Evolutionary conservation across 257 asterid genomes (phyloP), one percentile per base, ranked within the genome.

Genomic region (Salvia rosmarinus): DNA sequence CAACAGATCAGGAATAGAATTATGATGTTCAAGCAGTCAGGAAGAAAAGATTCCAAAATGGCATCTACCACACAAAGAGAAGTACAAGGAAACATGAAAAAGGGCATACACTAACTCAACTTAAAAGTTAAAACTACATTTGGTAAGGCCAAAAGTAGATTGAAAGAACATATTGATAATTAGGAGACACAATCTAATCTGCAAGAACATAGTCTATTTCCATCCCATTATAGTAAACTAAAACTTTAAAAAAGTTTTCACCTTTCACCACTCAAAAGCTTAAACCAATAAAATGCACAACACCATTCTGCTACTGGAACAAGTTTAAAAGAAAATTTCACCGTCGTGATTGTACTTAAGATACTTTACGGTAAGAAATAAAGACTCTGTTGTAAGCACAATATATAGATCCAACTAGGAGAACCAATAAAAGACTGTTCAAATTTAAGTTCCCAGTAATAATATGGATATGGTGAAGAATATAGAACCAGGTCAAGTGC

Each of bases 91-190:
- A 66, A 50, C 54, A 57, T 73, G 71, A 14, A 52, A 66, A 74
- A 19, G 60, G 28, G 58, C 67, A 68, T 44, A 59, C 70, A 72
- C 37, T 68, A 51, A 46, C 21, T 67, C 78, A 59, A 75, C 68
- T 28, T 60, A 21, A 25, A 59, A 75, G 64, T 28, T 60, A 21
- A 25, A 34, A 67, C 65, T 69, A 37, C 57, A 78, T 32, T 34
- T 52, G 58, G 37, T 51, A 30, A 40, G 34, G 61, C 13, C 6
- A 51, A 20, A 62, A 60, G 46, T n/a, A 65, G 9, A 54, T 59
- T 10, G 16, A 60, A 51, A 14, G 40, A 37, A 43, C 30, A 67
- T 21, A 54, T 20, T 14, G 73, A 59, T 30, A 5, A 60, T 58
- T 56, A 74, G 55, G 39, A 62, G 42, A 44, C 71, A 44, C 71